Evolutionary conservation across 2,329 filamentous ascomycete genomes (phyloP).

Genomic region (Metarhizium brunneum): DNA sequence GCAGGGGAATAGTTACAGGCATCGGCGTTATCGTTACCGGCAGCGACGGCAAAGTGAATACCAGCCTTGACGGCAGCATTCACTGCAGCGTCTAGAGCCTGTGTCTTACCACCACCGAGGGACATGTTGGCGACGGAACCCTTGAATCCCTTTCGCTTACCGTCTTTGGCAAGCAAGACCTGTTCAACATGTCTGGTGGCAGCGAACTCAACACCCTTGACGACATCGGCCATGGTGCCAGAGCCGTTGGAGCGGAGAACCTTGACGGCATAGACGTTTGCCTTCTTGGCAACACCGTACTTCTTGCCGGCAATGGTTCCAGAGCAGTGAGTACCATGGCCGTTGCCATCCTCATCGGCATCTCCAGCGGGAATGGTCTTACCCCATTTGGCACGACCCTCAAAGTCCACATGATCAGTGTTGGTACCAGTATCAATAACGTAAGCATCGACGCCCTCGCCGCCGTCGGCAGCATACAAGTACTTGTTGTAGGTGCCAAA

Average conservation of each 20-base stretch:
- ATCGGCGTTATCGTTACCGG: constrained; percentile 97
- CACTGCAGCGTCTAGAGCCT: constrained; percentile 81
- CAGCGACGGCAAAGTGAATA: constrained; percentile 95
- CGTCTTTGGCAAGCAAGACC: constrained; percentile 69
- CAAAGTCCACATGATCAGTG: constrained; percentile 88
- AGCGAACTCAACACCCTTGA: constrained; percentile 96
- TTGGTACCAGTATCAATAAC: constrained; percentile 98
- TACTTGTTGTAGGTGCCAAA: constrained; percentile 99
- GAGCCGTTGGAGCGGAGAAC: constrained; percentile 95
- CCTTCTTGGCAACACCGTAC: constrained; percentile 99
- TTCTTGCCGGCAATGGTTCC: constrained; percentile 97
- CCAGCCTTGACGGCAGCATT: constrained; percentile 88
- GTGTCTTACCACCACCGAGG: constrained; percentile 93
- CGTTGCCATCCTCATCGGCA: constrained; percentile 87
- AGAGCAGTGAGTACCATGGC: constrained; percentile 98
- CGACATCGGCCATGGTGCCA: constrained; percentile 96
- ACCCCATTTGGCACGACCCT: constrained; percentile 91
- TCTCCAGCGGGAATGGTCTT: constrained; percentile 87
- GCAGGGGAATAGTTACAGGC: constrained; percentile 99
- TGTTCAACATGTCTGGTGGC: constrained; percentile 70
- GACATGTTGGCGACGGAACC: constrained; percentile 99
- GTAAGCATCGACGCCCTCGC: constrained; percentile 97
- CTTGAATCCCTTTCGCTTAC: constrained; percentile 96
- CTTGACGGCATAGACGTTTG: constrained; percentile 93
- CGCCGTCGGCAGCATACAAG: constrained; percentile 78